These are phyloP conservation scores for Capronia coronata DNA, from an alignment of 2,329 filamentous ascomycete genomes.

Conservation along the genomic window DNA sequence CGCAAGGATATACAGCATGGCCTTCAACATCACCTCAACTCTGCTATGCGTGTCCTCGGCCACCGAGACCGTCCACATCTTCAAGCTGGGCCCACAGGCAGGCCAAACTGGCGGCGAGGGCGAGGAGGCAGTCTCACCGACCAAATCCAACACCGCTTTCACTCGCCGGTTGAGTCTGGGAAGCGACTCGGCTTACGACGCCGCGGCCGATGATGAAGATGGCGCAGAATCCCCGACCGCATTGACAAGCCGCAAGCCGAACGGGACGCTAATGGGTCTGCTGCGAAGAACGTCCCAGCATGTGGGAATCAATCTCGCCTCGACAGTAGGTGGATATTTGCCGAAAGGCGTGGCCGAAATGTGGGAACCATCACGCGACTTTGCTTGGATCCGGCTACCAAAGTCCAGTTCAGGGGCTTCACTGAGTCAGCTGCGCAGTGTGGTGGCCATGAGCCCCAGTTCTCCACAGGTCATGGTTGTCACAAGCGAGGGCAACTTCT, in stretches of 20 bases:
- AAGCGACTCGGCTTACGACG: constrained; percentile 36
- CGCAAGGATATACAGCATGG: constrained; percentile 96
- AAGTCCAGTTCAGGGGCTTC: constrained; percentile 44
- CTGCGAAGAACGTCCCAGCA: constrained; percentile 91
- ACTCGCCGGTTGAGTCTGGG: constrained; percentile 26
- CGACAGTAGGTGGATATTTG: constrained; percentile 83
- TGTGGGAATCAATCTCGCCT: constrained; percentile 80
- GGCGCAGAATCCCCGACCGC: constrained; percentile 31
- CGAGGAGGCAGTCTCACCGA: constrained; percentile 24
- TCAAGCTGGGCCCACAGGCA: constrained; percentile 57
- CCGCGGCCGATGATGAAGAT: constrained; percentile 31
- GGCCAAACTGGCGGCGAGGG: constrained; percentile 9
- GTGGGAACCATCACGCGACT: constrained; percentile 92
- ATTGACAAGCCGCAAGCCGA: constrained; percentile 41
- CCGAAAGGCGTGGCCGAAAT: constrained; percentile 93
- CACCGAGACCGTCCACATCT: constrained; percentile 94
- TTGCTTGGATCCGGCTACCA: constrained; percentile 92
- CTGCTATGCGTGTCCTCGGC: constrained; percentile 92
- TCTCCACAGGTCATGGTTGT: constrained; percentile 97
- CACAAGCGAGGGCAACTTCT: constrained; percentile 90
- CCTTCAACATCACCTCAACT: constrained; percentile 90
- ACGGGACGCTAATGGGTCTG: constrained; percentile 82
- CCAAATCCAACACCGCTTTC: constrained; percentile 12
- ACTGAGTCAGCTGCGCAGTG: constrained; percentile 64
- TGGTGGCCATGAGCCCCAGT: constrained; percentile 95